Evolutionary conservation across 2,329 filamentous ascomycete genomes (phyloP).

Genomic region (Trichoderma brevicompactum): DNA sequence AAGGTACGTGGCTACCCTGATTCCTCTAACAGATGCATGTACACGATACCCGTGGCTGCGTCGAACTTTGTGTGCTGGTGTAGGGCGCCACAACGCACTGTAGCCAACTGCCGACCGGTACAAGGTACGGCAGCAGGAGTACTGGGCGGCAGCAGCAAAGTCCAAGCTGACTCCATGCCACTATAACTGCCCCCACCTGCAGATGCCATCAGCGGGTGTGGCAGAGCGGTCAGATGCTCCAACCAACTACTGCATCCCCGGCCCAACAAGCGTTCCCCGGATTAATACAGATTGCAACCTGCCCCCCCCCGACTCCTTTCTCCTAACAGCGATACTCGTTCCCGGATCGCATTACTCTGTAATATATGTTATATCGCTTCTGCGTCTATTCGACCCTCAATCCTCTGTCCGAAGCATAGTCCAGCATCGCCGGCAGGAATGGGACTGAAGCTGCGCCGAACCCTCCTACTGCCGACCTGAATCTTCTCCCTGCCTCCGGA

Average conservation of each 20-base stretch:
- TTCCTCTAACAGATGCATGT: neutral
- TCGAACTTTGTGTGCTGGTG: too few relatives aligned
- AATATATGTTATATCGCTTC: too few relatives aligned
- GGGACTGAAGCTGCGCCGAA: conserved; percentile 15
- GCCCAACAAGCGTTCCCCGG: conserved; percentile 10
- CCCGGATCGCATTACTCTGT: neutral
- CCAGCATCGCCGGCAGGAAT: conserved; percentile 3
- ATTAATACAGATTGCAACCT: conserved; percentile 9
- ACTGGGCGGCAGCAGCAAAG: neutral
- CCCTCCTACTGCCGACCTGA: conserved; percentile 20
- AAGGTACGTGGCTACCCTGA: neutral
- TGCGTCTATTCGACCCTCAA: too few relatives aligned
- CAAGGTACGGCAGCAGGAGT: neutral
- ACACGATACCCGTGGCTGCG: neutral
- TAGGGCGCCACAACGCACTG: neutral
- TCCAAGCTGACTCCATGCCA: conserved; percentile 5
- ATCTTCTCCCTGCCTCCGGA: neutral
- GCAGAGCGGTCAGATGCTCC: conserved; percentile 30
- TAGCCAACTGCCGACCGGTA: conserved; percentile 8
- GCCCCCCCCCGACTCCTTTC: conserved; percentile 7
- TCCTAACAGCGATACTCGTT: neutral
- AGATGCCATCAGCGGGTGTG: conserved; percentile 26
- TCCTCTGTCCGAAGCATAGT: neutral
- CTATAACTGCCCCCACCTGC: conserved; percentile 13
- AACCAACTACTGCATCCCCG: conserved; percentile 5